Evolutionary conservation across 164 flowering plant genomes (phyloP), one percentile per base, ranked within the genome.

Genomic region (Magnolia kwangsiensis): DNA sequence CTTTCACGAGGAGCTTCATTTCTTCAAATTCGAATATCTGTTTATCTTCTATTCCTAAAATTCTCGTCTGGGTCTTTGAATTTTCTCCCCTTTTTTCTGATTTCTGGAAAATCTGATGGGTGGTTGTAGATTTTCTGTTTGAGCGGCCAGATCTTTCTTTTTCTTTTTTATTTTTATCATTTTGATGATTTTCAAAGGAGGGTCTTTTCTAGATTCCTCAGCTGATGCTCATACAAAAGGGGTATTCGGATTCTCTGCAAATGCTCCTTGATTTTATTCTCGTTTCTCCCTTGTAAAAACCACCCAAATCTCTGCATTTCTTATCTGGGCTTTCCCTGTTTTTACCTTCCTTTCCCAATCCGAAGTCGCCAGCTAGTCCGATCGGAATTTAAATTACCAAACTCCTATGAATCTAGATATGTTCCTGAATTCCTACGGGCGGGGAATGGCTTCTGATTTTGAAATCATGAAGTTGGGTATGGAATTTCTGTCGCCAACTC

Each of bases 401-500:
- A 7, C 16, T 69, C 66, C 75, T 3, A 63, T 20, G 31, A 37
- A 50, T 74, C 50, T 8, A 69, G 50, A 13, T 37, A 63, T 19
- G 29, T 11, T 51, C 16, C 74, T 18, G 63, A 74, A 73, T 69
- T 63, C 21, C 27, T 66, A 20, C 29, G 16, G 7, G n/a, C 67
- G 14, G 19, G 20, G 18, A 50, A 68, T 80, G 71, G 72, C 21
- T 63, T 73, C 49, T 70, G 76, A 76, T 72, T 73, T 65, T 79
- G 90, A 8, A 86, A 74, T 77, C 77, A 88, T 88, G 91, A 84
- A 83, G 79, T 75, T 78, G 77, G 93, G 83, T 63, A 84, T 82
- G 78, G 88, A 83, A 79, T 58, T 90, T 72, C 81, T 82, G 8
- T 81, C 88, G 59, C 87, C 89, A 0, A 66, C 83, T 9, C 67